A percentile compares a stretch with the other conserved stretches of the same genome.
These are phyloP conservation scores for Mikania micrantha DNA, from an alignment of 129 eudicot genomes.

Conservation along the genomic window DNA sequence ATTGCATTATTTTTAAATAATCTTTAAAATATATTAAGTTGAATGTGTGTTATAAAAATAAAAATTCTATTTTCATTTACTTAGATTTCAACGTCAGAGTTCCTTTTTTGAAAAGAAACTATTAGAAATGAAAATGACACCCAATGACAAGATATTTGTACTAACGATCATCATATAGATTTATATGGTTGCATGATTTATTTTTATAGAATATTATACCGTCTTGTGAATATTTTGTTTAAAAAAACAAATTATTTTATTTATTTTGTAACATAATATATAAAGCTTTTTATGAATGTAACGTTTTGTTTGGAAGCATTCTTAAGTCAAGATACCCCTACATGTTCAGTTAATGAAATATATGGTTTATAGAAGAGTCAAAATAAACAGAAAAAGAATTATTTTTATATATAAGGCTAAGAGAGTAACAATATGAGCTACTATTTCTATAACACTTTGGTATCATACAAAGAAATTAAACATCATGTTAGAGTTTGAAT, in stretches of 20 bases:
- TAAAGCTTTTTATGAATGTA: conserved; percentile 4
- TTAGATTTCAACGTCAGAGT: conserved; percentile 12
- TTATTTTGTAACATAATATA: conserved; percentile 7
- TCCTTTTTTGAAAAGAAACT: not conserved
- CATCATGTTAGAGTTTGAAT: no score
- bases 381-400: no score
- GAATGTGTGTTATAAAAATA: no score
- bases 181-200: not conserved
- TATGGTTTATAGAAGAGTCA: no score
- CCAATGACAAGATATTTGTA: conserved; percentile 12
- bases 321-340: conserved; percentile 8
- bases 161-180: not conserved
- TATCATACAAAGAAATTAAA: no score
- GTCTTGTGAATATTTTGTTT: not conserved
- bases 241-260: not conserved
- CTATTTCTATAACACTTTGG: no score
- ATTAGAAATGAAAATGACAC: conserved; percentile 1
- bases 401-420: no score
- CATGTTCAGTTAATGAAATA: not conserved
- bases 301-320: conserved; percentile 21
- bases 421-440: no score
- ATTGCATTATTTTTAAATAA: no score
- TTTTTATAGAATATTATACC: not conserved
- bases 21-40: no score
- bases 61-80: not conserved